These are phyloP conservation scores for Daldinia caldariorum DNA, from an alignment of 495 filamentous ascomycete species.

Conservation along the genomic window DNA sequence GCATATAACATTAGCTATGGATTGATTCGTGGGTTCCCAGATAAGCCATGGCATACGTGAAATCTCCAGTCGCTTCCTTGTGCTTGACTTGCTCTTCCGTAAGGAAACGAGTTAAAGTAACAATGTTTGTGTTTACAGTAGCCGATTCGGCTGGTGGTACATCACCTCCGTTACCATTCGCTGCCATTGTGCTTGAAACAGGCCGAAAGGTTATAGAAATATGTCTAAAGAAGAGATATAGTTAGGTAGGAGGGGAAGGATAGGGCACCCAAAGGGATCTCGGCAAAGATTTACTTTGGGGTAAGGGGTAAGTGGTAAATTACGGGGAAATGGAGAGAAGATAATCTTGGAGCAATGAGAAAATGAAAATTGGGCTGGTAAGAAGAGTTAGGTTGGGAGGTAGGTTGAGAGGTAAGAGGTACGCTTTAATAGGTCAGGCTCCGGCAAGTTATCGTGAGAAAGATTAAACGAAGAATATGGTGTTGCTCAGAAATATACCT, in stretches of 20 bases:
- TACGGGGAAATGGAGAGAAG: constrained; percentile 21
- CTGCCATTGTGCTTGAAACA: constrained; percentile 41
- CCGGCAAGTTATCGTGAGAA: constrained; percentile 40
- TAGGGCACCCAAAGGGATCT: not conserved
- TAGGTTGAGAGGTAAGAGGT: constrained; percentile 21
- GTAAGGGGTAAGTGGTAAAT: not conserved
- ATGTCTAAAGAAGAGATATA: not conserved
- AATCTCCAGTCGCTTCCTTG: constrained; percentile 95
- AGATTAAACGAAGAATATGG: constrained; percentile 21
- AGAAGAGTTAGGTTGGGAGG: constrained; percentile 19
- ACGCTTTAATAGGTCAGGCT: constrained; percentile 18
- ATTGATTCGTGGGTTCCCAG: not conserved
- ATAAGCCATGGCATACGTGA: constrained; percentile 75
- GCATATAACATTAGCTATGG: constrained; percentile 1
- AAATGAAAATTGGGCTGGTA: constrained; percentile 19
- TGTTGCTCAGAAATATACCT: constrained; percentile 23
- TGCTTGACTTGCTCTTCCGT: constrained; percentile 95
- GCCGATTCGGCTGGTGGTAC: constrained; percentile 62
- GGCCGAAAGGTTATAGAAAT: not conserved
- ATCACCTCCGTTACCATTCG: constrained; percentile 47
- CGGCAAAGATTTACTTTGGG: constrained; percentile 13
- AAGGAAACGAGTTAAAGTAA: constrained; percentile 93
- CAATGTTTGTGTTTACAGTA: constrained; percentile 92
- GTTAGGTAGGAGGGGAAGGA: not conserved
- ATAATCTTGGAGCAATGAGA: constrained; percentile 13